Percentiles rank a stretch among this genome's conserved stretches.
These are phyloP conservation scores for Pseudozyma thailandica DNA, from an alignment of 1,284 basidiomycete genomes.

Conservation along the genomic window DNA sequence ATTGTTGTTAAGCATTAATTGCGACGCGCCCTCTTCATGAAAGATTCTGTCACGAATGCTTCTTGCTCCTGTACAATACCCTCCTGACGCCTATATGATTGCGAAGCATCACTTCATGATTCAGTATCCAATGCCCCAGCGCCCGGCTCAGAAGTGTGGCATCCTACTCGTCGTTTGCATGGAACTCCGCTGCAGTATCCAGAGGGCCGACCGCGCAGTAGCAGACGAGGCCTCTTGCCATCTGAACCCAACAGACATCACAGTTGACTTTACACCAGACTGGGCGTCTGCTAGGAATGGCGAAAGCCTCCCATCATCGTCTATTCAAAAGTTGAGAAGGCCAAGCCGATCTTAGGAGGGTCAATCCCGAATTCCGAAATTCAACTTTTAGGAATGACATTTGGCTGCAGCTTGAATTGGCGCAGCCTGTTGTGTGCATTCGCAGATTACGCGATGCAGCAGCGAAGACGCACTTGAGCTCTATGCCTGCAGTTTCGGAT, in stretches of 20 bases:
- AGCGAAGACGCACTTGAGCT: constrained; percentile 1
- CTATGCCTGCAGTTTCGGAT: constrained; percentile 8
- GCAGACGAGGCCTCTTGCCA: too few species aligned
- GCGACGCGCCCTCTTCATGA: constrained; percentile 4
- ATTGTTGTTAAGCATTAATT: constrained; percentile 57
- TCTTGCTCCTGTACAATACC: constrained; percentile 41
- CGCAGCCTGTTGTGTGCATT: too few species aligned
- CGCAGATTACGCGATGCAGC: constrained; percentile 44
- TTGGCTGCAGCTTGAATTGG: constrained; percentile 10
- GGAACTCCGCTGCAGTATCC: too few species aligned
- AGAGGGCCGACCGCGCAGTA: too few species aligned
- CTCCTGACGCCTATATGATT: constrained; percentile 11
- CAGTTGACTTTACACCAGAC: too few species aligned
- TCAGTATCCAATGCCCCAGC: too few species aligned
- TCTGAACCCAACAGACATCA: too few species aligned
- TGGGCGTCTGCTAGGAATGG: too few species aligned
- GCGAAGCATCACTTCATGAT: constrained; percentile 18
- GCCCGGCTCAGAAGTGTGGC: too few species aligned
- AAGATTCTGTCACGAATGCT: constrained; percentile 12
- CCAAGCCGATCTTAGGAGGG: background rate
- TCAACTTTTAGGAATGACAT: too few species aligned
- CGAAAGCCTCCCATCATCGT: too few species aligned
- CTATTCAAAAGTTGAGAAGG: background rate
- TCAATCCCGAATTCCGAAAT: constrained; percentile 14
- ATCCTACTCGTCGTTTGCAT: too few species aligned